Evolutionary conservation across 495 filamentous ascomycete species (phyloP), one percentile per base, ranked within the genome.

Genomic region (Eremomyces bilateralis): DNA sequence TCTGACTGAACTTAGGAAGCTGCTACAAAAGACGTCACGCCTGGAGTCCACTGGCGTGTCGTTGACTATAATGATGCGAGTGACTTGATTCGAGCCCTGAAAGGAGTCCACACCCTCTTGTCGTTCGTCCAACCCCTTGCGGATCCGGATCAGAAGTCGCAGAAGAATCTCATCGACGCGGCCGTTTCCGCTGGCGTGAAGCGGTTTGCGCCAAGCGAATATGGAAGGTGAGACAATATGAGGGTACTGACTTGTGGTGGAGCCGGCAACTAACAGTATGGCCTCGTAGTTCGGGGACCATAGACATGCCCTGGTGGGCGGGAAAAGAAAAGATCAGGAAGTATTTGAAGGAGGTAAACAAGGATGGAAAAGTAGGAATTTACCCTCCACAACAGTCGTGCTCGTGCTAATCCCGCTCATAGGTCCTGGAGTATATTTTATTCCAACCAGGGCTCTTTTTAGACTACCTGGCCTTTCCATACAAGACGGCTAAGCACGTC

Each of bases 391-490:
- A 2, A 19, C 15, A 1, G 5, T 34, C n/a, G 12, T 17, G 16
- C 31, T 5, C 27, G 21, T 34, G 21, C 37, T 34, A 21, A 45
- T 20, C 21, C 22, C 27, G 29, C 10, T 4, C 34, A 13, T 30
- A 67, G 65, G 52, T 68, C 25, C 59, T 73, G 18, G 63, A 71
- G 38, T 75, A 73, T 45, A 56, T 48, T 2, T 48, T 71, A 2
- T 73, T 73, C 41, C 62, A 67, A 24, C 61, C 62, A 0, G 71
- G 68, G 2, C 15, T 65, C 1, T 65, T 72, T 46, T 18, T 62
- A 0, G 46, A 73, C 44, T 72, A 71, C 40, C 40, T 71, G 0
- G 59, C 64, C 11, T 39, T 38, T 20, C 67, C 70, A 0, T 46
- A 64, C 25, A 53, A 59, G 39, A 59, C 65, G 4, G 31, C 60